phyloP scores from a whole-genome alignment of 2,329 filamentous ascomycete species.

The Massarina eburnea region DNA sequence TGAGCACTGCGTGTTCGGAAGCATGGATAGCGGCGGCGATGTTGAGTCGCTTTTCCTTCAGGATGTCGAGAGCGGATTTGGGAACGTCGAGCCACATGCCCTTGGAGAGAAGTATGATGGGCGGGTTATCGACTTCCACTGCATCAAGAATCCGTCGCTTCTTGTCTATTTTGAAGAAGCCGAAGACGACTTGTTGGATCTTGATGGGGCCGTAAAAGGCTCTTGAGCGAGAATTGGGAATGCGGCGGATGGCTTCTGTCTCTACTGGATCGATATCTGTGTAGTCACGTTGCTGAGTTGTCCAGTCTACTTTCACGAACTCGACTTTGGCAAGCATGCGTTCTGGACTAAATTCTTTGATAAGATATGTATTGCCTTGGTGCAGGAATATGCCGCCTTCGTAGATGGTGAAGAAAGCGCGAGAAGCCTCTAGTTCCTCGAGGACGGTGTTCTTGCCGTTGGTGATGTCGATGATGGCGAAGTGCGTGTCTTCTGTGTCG shows the following conservation, averaged over 20 bases:
- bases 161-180: constrained; percentile 96
- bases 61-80: constrained; percentile 73
- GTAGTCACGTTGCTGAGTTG: constrained; percentile 86
- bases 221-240: constrained; percentile 63
- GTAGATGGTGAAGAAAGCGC: constrained; percentile 95
- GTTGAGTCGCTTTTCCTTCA: constrained; percentile 72
- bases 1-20: constrained; percentile 87
- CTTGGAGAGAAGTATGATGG: constrained; percentile 80
- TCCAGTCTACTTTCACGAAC: constrained; percentile 91
- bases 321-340: constrained; percentile 83
- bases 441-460: constrained; percentile 80
- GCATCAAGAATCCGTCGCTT: constrained; percentile 85
- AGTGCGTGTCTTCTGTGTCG: constrained; percentile 88
- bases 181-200: constrained; percentile 86
- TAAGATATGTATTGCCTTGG: constrained; percentile 89
- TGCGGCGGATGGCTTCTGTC: constrained; percentile 80
- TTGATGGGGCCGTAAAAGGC: constrained; percentile 87
- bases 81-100: constrained; percentile 97
- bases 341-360: constrained; percentile 84
- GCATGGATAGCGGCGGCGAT: constrained; percentile 90
- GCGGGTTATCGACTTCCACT: constrained; percentile 89
- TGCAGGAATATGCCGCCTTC: constrained; percentile 97
- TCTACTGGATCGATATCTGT: constrained; percentile 93
- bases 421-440: constrained; percentile 92
- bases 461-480: constrained; percentile 88